Percentiles rank a stretch among this genome's conserved stretches.
Conservation (phyloP, 129 eudicot genomes). For the Scalesia atractyloides region DNA sequence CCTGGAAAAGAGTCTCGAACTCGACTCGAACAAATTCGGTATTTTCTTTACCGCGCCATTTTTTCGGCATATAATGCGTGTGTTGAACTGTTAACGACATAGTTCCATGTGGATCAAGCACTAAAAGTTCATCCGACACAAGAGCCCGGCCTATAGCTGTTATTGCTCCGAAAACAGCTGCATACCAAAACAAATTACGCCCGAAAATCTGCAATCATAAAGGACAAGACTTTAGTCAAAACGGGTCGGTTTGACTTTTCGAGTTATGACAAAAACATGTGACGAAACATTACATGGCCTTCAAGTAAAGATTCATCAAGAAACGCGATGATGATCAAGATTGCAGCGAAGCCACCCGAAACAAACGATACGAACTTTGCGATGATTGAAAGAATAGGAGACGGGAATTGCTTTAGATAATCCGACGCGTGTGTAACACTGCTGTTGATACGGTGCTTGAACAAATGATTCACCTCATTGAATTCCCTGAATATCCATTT, state of each 20-base stretch:
- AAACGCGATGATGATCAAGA: constrained; percentile 14
- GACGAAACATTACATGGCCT: constrained; percentile 11
- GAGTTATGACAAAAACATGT: background rate
- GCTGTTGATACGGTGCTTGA: constrained; percentile 15
- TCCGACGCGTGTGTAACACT: background rate
- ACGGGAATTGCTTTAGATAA: constrained; percentile 10
- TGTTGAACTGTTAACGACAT: background rate
- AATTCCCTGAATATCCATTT: constrained; percentile 89
- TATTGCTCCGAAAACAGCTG: constrained; percentile 16
- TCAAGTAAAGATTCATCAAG: constrained; percentile 15
- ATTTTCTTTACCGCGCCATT: constrained; percentile 12
- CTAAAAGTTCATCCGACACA: constrained; percentile 18
- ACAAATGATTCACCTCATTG: constrained; percentile 58
- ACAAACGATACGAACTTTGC: constrained; percentile 9
- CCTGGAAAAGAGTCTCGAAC: constrained; percentile 14
- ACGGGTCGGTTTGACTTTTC: constrained; percentile 1
- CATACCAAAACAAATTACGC: constrained; percentile 21
- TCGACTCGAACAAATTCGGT: constrained; percentile 3
- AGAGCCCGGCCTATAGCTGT: constrained; percentile 11
- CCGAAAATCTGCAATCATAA: constrained; percentile 10
- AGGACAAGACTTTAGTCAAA: background rate
- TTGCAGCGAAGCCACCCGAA: constrained; percentile 16
- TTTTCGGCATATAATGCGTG: constrained; percentile 14
- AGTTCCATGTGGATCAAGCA: constrained; percentile 16
- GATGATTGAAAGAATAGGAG: constrained; percentile 3